Conservation (phyloP, 1,284 basidiomycete genomes). For the Singerocomus inundabilis region DNA sequence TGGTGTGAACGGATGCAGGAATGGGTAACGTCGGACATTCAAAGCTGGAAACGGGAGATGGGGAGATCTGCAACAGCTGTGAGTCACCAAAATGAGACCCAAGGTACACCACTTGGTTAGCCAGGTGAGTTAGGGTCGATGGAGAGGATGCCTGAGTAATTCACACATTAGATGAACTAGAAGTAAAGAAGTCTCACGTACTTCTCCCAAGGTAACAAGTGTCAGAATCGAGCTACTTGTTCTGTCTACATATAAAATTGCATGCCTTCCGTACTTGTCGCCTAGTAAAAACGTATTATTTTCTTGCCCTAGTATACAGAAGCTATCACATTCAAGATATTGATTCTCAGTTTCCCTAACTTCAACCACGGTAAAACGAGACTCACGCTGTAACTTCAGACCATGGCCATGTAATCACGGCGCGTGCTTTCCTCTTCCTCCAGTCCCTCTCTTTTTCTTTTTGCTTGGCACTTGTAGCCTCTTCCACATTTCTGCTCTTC, state of each 20-base stretch:
- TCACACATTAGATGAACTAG: constrained; percentile 1
- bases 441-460: constrained; percentile 57
- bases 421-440: constrained; percentile 51
- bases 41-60: constrained; percentile 42
- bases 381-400: constrained; percentile 61
- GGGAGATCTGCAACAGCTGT: constrained; percentile 64
- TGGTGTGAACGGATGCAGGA: constrained; percentile 43
- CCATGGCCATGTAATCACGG: constrained; percentile 70
- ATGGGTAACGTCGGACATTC: constrained; percentile 51
- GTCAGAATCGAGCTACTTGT: constrained; percentile 45
- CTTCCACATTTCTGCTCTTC: constrained; percentile 41
- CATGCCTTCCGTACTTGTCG: constrained; percentile 75
- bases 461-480: constrained; percentile 44
- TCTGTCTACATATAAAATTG: constrained; percentile 57
- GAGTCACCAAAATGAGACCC: constrained; percentile 86
- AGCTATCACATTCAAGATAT: constrained; percentile 37
- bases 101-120: constrained; percentile 72
- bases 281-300: constrained; percentile 63
- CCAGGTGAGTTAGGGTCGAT: constrained; percentile 75
- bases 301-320: constrained; percentile 46
- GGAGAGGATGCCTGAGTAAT: constrained; percentile 67
- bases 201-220: constrained; percentile 72
- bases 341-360: neutral
- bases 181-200: constrained; percentile 32
- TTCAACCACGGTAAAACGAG: neutral